phyloP scores from a whole-genome alignment of 306 rosid species.

The Abrus pulchellus region DNA sequence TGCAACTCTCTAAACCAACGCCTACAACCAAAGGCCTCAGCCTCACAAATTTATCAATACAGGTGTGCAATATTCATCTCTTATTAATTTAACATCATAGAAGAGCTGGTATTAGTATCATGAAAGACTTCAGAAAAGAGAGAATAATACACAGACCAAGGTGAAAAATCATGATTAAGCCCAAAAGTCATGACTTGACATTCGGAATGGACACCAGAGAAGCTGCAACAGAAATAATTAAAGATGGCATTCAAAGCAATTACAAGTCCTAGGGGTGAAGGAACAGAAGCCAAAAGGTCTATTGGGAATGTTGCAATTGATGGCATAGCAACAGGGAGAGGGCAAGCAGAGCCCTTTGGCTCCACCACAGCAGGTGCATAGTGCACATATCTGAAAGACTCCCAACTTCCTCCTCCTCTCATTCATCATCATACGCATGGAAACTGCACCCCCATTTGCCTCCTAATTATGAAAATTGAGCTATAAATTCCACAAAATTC shows the following conservation, averaged over 20 bases:
- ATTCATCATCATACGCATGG: slow-evolving; percentile 61
- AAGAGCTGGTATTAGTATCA: neutral
- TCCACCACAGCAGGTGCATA: slow-evolving; percentile 87
- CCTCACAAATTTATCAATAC: slow-evolving; percentile 5
- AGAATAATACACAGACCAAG: neutral
- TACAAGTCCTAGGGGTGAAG: slow-evolving; percentile 91
- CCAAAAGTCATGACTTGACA: slow-evolving; percentile 48
- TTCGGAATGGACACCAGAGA: slow-evolving; percentile 28
- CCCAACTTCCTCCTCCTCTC: slow-evolving; percentile 73
- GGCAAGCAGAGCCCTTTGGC: slow-evolving; percentile 79
- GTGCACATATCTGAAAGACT: slow-evolving; percentile 76
- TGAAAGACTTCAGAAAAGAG: slow-evolving; percentile 4
- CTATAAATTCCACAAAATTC: neutral
- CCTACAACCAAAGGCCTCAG: neutral
- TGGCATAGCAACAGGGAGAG: slow-evolving; percentile 86
- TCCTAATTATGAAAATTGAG: slow-evolving; percentile 48
- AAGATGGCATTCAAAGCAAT: slow-evolving; percentile 83
- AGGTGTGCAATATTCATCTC: neutral
- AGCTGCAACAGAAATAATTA: slow-evolving; percentile 52
- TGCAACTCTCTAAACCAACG: neutral
- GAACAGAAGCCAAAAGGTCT: slow-evolving; percentile 93
- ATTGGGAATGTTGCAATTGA: slow-evolving; percentile 90
- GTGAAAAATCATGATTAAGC: slow-evolving; percentile 48
- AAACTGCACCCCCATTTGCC: slow-evolving; percentile 46
- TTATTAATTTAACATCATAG: neutral